Conservation (phyloP, 768 basidiomycete genomes). For the Trametopsis cervina region DNA sequence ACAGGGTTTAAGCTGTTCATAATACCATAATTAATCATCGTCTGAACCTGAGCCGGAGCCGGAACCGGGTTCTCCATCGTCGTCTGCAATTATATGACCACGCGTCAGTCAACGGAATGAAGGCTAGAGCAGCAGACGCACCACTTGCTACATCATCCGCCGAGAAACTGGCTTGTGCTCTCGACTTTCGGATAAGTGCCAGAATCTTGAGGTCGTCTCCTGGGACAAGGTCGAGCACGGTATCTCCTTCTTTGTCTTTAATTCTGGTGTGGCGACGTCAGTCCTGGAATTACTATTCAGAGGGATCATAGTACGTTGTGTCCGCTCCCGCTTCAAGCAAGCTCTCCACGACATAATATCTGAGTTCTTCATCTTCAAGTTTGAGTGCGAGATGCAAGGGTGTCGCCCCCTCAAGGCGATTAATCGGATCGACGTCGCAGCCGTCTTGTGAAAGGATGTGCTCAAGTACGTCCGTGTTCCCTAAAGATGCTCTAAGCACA, state of each 20-base stretch:
- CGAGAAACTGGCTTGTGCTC: conserved; percentile 44
- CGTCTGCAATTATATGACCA: conserved; percentile 17
- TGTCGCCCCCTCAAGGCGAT: conserved; percentile 61
- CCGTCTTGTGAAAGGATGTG: conserved; percentile 65
- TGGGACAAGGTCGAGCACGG: conserved; percentile 48
- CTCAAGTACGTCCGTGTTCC: conserved; percentile 60
- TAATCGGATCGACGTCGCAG: conserved; percentile 78
- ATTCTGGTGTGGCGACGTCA: conserved; percentile 30
- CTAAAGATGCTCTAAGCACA: conserved; percentile 45
- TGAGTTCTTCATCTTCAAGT: conserved; percentile 46
- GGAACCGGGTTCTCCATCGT: conserved; percentile 23
- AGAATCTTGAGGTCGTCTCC: conserved; percentile 44
- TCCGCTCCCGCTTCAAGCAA: conserved; percentile 79
- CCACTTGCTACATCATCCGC: conserved; percentile 61
- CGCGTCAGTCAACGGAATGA: background rate
- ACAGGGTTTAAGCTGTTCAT: background rate
- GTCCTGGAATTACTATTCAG: background rate
- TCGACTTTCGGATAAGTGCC: conserved; percentile 44
- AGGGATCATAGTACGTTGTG: conserved; percentile 39
- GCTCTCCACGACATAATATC: conserved; percentile 49
- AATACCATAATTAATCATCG: conserved; percentile 19
- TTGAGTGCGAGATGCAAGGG: conserved; percentile 72
- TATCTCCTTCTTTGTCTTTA: conserved; percentile 62
- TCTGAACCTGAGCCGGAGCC: conserved; percentile 23
- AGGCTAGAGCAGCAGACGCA: conserved; percentile 19